Conservation (phyloP, 2,329 filamentous ascomycete species). For the Diplodia sapinea region DNA sequence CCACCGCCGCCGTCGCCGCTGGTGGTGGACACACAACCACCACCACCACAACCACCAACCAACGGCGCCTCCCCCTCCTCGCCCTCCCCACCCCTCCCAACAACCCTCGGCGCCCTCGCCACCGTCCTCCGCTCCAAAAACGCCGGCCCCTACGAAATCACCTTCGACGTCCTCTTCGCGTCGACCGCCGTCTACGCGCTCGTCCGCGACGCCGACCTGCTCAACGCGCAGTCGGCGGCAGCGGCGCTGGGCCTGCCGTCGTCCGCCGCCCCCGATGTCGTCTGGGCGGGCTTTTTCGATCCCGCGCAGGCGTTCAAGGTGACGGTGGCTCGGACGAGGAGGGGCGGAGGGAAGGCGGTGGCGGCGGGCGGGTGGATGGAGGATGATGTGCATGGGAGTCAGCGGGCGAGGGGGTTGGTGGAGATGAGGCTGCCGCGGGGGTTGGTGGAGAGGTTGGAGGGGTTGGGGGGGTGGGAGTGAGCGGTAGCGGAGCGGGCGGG, state of each 20-base stretch:
- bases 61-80: neutral
- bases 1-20: too few relatives aligned
- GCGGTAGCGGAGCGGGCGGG: too few relatives aligned
- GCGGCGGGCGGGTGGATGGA: neutral
- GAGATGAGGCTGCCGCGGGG: too few relatives aligned
- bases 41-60: too few relatives aligned
- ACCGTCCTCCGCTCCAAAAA: conserved; percentile 58
- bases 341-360: neutral
- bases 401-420: too few relatives aligned
- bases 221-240: neutral
- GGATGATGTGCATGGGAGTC: neutral
- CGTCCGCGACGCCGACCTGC: neutral
- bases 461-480: too few relatives aligned
- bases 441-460: too few relatives aligned
- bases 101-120: neutral
- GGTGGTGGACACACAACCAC: too few relatives aligned
- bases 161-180: conserved; percentile 59
- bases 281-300: neutral
- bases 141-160: conserved; percentile 59
- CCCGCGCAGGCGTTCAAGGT: neutral
- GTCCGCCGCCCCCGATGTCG: neutral
- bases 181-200: neutral
- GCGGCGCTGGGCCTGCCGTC: neutral
- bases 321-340: neutral
- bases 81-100: neutral